Percentiles rank a stretch among this genome's conserved stretches.
These are phyloP conservation scores for Capsella bursapastoris DNA, from an alignment of 345 rosid species.

Conservation along the genomic window DNA sequence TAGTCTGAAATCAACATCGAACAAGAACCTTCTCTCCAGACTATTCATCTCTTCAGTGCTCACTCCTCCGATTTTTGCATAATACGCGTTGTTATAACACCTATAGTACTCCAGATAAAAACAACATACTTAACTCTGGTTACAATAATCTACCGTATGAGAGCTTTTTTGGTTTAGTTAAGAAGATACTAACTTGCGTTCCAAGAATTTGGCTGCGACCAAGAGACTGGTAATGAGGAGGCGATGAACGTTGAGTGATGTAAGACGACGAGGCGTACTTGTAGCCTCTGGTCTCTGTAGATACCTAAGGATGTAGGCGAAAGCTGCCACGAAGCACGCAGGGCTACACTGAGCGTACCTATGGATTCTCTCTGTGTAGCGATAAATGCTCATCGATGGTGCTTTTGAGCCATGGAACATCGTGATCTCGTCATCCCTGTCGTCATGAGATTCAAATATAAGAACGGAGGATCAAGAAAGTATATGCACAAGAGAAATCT, in stretches of 20 bases:
- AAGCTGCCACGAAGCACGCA: conserved; percentile 45
- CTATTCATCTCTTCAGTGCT: conserved; percentile 52
- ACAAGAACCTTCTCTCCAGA: conserved; percentile 50
- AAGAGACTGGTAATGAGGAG: conserved; percentile 52
- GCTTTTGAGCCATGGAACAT: conserved; percentile 46
- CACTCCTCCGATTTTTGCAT: conserved; percentile 56
- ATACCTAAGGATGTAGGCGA: conserved; percentile 46
- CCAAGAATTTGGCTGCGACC: conserved; percentile 52
- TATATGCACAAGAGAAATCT: not conserved
- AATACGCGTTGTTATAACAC: conserved; percentile 48
- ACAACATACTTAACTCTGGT: not conserved
- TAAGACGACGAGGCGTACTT: conserved; percentile 35
- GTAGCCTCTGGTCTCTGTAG: conserved; percentile 34
- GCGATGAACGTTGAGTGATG: conserved; percentile 54
- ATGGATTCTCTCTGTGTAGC: conserved; percentile 45
- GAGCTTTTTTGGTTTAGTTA: conserved; percentile 19
- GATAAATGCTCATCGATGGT: conserved; percentile 35
- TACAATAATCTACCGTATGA: not conserved
- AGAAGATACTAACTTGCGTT: conserved; percentile 45
- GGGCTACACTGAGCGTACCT: conserved; percentile 45
- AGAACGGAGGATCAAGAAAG: conserved; percentile 1
- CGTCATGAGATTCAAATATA: conserved; percentile 25
- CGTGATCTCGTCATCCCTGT: conserved; percentile 38
- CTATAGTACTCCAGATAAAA: conserved; percentile 25
- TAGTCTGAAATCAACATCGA: conserved; percentile 49